These are phyloP conservation scores for Schizophyllum amplum DNA, from an alignment of 1,284 basidiomycete genomes.

Conservation along the genomic window DNA sequence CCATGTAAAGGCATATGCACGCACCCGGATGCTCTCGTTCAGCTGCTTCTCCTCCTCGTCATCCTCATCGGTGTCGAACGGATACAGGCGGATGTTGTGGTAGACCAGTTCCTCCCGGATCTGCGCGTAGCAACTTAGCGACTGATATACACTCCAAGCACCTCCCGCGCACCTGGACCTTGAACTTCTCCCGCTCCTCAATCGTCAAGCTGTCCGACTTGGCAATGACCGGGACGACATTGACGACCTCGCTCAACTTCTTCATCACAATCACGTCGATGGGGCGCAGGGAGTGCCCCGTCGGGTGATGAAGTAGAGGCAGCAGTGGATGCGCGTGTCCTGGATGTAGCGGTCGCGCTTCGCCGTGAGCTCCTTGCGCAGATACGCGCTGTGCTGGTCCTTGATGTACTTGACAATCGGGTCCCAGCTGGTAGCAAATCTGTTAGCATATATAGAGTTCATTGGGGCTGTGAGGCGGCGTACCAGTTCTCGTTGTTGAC, in stretches of 20 bases:
- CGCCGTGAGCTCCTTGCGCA: conserved; percentile 97
- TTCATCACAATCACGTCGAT: conserved; percentile 99
- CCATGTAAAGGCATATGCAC: conserved; percentile 20
- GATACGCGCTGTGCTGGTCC: conserved; percentile 98
- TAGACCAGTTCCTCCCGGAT: conserved; percentile 91
- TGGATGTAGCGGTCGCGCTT: conserved; percentile 98
- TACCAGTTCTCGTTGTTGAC: conserved; percentile 99
- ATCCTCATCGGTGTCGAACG: conserved; percentile 94
- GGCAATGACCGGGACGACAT: conserved; percentile 97
- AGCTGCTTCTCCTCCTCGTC: conserved; percentile 89
- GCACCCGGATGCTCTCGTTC: conserved; percentile 85
- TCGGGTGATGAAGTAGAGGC: conserved; percentile 97
- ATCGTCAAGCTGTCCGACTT: conserved; percentile 95
- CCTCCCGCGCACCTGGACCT: conserved; percentile 59
- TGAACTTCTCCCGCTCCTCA: conserved; percentile 91
- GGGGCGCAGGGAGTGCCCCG: conserved; percentile 85
- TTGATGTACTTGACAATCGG: conserved; percentile 98
- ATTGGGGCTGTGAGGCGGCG: conserved; percentile 19
- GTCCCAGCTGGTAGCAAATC: conserved; percentile 73
- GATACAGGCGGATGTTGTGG: conserved; percentile 92
- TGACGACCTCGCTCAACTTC: conserved; percentile 97
- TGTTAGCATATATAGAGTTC: not conserved
- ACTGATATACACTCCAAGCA: not conserved
- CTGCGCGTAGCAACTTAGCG: conserved; percentile 26
- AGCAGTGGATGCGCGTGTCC: conserved; percentile 98